Evolutionary conservation across 139 green algal genomes (phyloP).

Genomic region (Haematococcus sp.): DNA sequence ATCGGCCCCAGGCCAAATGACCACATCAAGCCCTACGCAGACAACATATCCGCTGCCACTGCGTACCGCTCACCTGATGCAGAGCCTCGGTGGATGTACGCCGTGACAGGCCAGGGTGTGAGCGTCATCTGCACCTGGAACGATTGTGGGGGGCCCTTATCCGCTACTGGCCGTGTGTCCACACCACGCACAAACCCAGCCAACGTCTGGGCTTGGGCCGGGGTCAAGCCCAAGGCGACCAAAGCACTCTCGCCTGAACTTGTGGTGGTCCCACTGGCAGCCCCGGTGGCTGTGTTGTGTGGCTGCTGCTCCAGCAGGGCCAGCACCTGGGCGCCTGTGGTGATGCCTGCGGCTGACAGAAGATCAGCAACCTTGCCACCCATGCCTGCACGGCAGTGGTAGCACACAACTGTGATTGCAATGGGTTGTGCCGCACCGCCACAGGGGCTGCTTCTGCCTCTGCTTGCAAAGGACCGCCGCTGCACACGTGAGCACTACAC

Average conservation of each 20-base stretch:
- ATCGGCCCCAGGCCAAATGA: no score
- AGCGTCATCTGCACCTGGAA: constrained; percentile 46
- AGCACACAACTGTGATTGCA: no score
- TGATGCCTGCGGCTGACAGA: constrained; percentile 21
- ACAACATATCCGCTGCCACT: neutral
- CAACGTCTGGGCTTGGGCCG: constrained; percentile 29
- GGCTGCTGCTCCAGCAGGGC: neutral
- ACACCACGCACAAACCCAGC: constrained; percentile 22
- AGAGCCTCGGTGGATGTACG: constrained; percentile 16
- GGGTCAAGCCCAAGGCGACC: neutral
- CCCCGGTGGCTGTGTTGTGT: no score
- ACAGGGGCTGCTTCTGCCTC: no score
- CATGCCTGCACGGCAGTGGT: constrained; percentile 19
- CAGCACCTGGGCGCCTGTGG: neutral
- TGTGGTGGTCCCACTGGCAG: no score
- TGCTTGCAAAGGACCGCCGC: no score
- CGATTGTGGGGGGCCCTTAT: constrained; percentile 35
- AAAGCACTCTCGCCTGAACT: neutral
- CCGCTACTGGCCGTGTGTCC: constrained; percentile 25
- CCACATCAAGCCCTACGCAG: no score
- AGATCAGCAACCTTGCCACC: constrained; percentile 35
- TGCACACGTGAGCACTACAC: no score
- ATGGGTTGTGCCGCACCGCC: no score
- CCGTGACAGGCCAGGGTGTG: constrained; percentile 29
- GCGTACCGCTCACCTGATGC: neutral